A percentile compares a stretch with the other conserved stretches of the same genome.
phyloP scores from a whole-genome alignment of 2,329 filamentous ascomycete genomes.

The Piedraia hortae region DNA sequence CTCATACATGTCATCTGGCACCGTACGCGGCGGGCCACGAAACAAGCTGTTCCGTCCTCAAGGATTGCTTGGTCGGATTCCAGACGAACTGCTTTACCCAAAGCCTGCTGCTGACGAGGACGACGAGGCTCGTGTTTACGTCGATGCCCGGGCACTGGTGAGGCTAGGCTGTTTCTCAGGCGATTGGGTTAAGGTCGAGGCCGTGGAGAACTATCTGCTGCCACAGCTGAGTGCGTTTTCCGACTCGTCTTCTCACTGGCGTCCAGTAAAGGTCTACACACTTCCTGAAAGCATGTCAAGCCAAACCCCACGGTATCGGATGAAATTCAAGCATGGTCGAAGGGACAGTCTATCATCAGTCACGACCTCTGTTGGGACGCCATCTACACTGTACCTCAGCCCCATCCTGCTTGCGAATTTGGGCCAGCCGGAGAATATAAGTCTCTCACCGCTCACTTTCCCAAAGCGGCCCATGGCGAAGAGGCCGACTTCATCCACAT shows the following conservation, averaged over 20 bases:
- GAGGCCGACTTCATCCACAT: conserved; percentile 11
- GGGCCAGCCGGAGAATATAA: conserved; percentile 48
- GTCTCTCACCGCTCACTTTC: conserved; percentile 35
- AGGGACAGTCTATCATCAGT: conserved; percentile 27
- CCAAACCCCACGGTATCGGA: conserved; percentile 24
- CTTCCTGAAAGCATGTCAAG: conserved; percentile 43
- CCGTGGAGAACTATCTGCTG: conserved; percentile 41
- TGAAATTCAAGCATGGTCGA: conserved; percentile 22
- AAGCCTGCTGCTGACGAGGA: conserved; percentile 66
- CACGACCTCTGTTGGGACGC: conserved; percentile 16
- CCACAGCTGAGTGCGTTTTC: conserved; percentile 39
- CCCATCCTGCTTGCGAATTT: conserved; percentile 72
- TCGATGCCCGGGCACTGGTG: conserved; percentile 61
- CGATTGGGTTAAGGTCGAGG: conserved; percentile 78
- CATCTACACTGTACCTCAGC: conserved; percentile 39
- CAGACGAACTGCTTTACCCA: conserved; percentile 57
- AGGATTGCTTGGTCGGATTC: conserved; percentile 42
- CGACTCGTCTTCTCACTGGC: conserved; percentile 48
- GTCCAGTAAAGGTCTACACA: conserved; percentile 69
- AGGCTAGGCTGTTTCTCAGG: conserved; percentile 92
- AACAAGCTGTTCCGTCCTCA: conserved; percentile 63
- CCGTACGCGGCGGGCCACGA: conserved; percentile 39
- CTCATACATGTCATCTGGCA: conserved; percentile 65
- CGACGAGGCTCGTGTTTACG: conserved; percentile 62
- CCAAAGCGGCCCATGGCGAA: conserved; percentile 9